Evolutionary conservation across 169 alveolate species (phyloP).

Genomic region (Sarcocystis neurona): DNA sequence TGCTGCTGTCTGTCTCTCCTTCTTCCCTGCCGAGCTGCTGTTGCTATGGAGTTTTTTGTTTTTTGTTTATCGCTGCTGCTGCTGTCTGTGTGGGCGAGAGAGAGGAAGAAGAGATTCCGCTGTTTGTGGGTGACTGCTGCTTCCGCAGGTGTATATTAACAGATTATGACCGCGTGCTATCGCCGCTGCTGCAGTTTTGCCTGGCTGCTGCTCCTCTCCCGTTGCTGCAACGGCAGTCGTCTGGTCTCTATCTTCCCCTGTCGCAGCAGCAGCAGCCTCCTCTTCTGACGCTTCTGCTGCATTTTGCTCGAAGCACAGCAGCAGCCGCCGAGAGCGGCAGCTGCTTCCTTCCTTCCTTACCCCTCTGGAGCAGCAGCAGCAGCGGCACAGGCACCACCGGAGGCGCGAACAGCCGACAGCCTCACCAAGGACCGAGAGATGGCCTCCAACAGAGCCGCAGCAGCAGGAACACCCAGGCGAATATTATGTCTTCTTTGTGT

Average conservation of each 20-base stretch:
- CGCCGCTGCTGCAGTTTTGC: conserved; percentile 25
- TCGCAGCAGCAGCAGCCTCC: neutral
- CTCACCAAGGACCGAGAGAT: too few species aligned
- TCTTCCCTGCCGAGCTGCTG: conserved; percentile 9
- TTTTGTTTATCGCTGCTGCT: too few species aligned
- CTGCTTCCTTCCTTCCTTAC: neutral
- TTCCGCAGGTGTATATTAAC: neutral
- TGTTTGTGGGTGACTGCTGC: neutral
- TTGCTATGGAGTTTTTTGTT: neutral
- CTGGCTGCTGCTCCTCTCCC: neutral
- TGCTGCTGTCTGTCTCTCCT: neutral
- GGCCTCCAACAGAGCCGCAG: too few species aligned
- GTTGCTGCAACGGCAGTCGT: neutral
- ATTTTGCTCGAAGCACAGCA: neutral
- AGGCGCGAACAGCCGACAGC: too few species aligned
- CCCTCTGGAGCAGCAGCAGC: too few species aligned
- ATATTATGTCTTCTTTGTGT: conserved; percentile 7
- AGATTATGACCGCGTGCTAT: conserved; percentile 1
- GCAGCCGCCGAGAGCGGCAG: neutral
- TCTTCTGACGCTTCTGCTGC: conserved; percentile 13
- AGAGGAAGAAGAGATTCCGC: neutral
- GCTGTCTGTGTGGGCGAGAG: neutral
- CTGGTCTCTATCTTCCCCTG: neutral
- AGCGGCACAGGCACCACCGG: too few species aligned
- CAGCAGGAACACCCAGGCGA: too few species aligned